Percentiles rank a stretch among this genome's conserved stretches.
Evolutionary conservation across 176 grass and related monocot species (phyloP).

Genomic region (Chrysopogon serrulatus): DNA sequence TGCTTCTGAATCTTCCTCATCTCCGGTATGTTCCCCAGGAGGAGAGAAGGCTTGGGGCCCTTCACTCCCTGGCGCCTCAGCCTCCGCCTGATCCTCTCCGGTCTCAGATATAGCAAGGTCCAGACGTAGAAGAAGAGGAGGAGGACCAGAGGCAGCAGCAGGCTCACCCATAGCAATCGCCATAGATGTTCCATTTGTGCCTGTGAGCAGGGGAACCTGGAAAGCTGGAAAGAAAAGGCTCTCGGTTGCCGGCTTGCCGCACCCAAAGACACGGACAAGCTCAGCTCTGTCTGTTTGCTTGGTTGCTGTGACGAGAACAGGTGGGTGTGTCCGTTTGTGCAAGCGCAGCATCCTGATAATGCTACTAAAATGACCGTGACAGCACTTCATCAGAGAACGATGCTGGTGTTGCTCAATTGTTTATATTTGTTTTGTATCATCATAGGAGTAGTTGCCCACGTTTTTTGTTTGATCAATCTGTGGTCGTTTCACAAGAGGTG

Average conservation of each 20-base stretch:
- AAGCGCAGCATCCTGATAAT: too few species aligned
- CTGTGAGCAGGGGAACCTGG: not conserved
- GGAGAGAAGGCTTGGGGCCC: constrained; percentile 63
- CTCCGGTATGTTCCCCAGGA: constrained; percentile 66
- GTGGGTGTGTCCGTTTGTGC: too few species aligned
- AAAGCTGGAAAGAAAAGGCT: not conserved
- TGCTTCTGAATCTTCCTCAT: constrained; percentile 54
- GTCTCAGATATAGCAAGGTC: constrained; percentile 37
- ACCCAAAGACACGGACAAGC: too few species aligned
- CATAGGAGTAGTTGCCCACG: too few species aligned
- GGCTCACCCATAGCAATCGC: not conserved
- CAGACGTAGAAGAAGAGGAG: constrained; percentile 37
- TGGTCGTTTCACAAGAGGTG: too few species aligned
- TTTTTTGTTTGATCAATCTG: too few species aligned
- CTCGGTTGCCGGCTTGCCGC: too few species aligned
- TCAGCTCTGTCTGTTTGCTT: not conserved
- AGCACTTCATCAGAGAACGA: too few species aligned
- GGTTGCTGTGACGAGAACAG: not conserved
- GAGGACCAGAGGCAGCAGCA: not conserved
- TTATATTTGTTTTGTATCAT: too few species aligned
- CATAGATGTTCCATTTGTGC: not conserved
- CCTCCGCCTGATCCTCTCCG: constrained; percentile 52
- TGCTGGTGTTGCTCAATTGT: too few species aligned
- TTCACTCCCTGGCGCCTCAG: constrained; percentile 63
- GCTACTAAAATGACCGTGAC: too few species aligned